Evolutionary conservation across 2,329 filamentous ascomycete genomes (phyloP), one percentile per base, ranked within the genome.

Genomic region (Penicillium thymicola): DNA sequence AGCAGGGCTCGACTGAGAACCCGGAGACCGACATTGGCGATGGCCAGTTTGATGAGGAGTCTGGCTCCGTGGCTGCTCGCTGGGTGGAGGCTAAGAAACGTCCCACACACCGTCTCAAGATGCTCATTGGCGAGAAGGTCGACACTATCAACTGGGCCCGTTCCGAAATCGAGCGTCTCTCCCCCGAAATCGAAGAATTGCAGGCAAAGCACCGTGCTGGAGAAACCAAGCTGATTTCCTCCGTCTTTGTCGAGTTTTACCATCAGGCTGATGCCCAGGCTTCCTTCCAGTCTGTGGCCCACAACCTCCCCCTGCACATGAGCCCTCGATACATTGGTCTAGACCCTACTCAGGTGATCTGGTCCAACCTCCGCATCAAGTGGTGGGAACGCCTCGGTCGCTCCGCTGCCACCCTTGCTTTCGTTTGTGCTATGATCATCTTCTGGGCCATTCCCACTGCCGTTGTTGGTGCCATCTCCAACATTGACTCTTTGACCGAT

Each of bases 71-170:
- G 37, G 89, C 90, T 13, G 85, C 86, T 14, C 87, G 86, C 62
- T 96, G 89, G 86, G 78, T 96, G 38, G 81, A 85, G 16, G 77
- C 80, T 10, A 88, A 90, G 73, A 82, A 91, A 65, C 84, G 92
- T 42, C 92, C 92, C 1, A 86, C 88, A 1, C 92, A 96, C 70
- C 85, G 85, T 34, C 77, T 87, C 54, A 89, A 88, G 70, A 80
- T 82, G 6, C 73, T 94, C 23, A 83, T 92, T 63, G 89, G 92
- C 64, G 87, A 91, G 70, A 94, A 96, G 73, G 92, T 97, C 16
- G 94, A 99, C 75, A 94, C 92, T 0, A 97, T 99, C 72, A 86
- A 93, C 60, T 97, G 89, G 89, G 89, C 86, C 61, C 89, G 94
- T 50, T 79, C 81, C 1, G 89, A 95, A 72, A 84, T 97, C 51